A percentile compares a stretch with the other conserved stretches of the same genome.
phyloP scores from a whole-genome alignment of 352 stramenopile genomes.

The Globisporangium cylindrosporum region DNA sequence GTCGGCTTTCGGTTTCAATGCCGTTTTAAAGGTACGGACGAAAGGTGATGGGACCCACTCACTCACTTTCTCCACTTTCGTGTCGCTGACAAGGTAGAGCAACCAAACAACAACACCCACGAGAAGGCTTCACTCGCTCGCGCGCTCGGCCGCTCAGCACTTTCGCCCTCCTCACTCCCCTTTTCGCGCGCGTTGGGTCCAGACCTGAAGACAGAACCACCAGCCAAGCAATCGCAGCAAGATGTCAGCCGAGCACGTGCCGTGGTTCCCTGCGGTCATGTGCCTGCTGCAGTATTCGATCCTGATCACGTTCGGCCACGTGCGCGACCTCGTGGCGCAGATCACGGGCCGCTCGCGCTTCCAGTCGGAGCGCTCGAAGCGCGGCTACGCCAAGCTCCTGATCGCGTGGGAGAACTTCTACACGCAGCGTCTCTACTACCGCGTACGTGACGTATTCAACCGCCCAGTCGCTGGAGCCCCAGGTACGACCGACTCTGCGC shows the following conservation, averaged over 20 bases:
- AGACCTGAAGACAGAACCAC: background rate
- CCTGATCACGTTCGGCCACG: conserved; percentile 37
- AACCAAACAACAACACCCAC: background rate
- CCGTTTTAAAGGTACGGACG: background rate
- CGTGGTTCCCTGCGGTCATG: conserved; percentile 31
- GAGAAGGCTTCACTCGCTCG: background rate
- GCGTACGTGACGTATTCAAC: conserved; percentile 75
- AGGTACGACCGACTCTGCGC: conserved; percentile 7
- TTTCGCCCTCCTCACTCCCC: conserved; percentile 1
- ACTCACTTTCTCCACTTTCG: background rate
- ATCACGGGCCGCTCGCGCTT: conserved; percentile 33
- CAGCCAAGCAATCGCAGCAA: background rate
- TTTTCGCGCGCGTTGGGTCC: background rate
- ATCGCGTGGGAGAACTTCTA: conserved; percentile 95
- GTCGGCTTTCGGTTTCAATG: conserved; percentile 9
- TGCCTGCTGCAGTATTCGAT: conserved; percentile 40
- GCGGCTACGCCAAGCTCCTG: conserved; percentile 79
- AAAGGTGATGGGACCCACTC: background rate
- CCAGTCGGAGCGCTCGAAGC: conserved; percentile 19
- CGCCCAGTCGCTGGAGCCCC: conserved; percentile 31
- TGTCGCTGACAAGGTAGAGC: background rate
- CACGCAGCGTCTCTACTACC: conserved; percentile 90
- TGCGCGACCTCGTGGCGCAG: conserved; percentile 31
- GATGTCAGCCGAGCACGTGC: conserved; percentile 28
- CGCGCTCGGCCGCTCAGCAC: background rate